A percentile compares a stretch with the other conserved stretches of the same genome.
phyloP scores from a whole-genome alignment of 1,139 yeast species.

The Hyphopichia fennica region DNA sequence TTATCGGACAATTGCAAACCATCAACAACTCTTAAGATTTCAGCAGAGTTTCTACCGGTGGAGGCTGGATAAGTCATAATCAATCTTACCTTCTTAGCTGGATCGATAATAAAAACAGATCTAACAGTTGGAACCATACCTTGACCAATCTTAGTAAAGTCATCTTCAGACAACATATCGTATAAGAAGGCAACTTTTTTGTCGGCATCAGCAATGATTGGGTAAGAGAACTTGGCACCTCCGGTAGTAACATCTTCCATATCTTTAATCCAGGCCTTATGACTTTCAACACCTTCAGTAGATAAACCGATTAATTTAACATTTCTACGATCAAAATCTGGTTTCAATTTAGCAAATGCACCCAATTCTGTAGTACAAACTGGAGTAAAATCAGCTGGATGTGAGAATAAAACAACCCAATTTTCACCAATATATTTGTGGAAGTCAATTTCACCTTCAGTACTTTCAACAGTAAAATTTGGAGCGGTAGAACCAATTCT shows the following conservation, averaged over 20 bases:
- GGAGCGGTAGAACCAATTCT: conserved; percentile 76
- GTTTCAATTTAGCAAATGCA: conserved; percentile 82
- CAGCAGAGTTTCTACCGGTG: conserved; percentile 87
- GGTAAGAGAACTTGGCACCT: conserved; percentile 73
- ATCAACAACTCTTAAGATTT: conserved; percentile 82
- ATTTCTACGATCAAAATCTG: conserved; percentile 76
- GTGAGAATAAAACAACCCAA: conserved; percentile 86
- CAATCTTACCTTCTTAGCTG: conserved; percentile 79
- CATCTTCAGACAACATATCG: conserved; percentile 91
- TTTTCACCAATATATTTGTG: conserved; percentile 78
- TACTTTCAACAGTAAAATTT: conserved; percentile 75
- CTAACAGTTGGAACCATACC: conserved; percentile 79
- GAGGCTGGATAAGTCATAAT: conserved; percentile 87
- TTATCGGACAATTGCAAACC: conserved; percentile 80
- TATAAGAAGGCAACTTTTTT: conserved; percentile 79
- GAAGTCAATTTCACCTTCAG: conserved; percentile 76
- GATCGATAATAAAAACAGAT: conserved; percentile 86
- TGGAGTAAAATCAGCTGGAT: conserved; percentile 94
- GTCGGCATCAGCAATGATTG: conserved; percentile 81
- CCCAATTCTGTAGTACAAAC: conserved; percentile 95
- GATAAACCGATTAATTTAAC: conserved; percentile 85
- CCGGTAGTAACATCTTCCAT: conserved; percentile 68
- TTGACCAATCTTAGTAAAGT: conserved; percentile 70
- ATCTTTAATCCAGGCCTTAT: conserved; percentile 81
- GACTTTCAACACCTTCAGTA: conserved; percentile 76